A percentile compares a stretch with the other conserved stretches of the same genome.
phyloP scores from a whole-genome alignment of 306 rosid genomes.

The Gastrolobium bilobum region DNA sequence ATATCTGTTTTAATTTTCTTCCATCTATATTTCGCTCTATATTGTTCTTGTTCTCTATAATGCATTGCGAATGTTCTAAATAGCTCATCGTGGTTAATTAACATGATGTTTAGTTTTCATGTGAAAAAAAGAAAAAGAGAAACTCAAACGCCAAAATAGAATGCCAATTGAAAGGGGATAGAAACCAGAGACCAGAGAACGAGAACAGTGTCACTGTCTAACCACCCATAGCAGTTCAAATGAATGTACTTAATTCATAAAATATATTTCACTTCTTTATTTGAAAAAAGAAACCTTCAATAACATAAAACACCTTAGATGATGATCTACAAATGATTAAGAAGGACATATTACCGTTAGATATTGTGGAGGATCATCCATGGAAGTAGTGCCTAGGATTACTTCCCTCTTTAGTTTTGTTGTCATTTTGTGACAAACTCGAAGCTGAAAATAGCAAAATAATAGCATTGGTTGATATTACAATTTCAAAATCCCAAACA shows the following conservation, averaged over 20 bases:
- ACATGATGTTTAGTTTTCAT: background rate
- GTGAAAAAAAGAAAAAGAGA: background rate
- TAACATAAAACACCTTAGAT: background rate
- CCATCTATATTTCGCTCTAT: background rate
- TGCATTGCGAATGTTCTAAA: background rate
- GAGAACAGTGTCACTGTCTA: background rate
- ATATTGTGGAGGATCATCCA: conserved; percentile 80
- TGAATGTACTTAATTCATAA: conserved; percentile 5
- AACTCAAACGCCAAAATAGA: background rate
- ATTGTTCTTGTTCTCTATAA: background rate
- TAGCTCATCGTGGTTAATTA: conserved; percentile 8
- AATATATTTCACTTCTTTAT: background rate
- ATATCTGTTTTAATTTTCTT: conserved; percentile 13
- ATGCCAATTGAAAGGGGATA: background rate
- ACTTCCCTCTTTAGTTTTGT: conserved; percentile 86
- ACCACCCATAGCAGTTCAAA: conserved; percentile 18
- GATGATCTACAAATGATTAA: conserved; percentile 12
- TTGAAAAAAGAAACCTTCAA: conserved; percentile 15
- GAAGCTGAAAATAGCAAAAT: conserved; percentile 68
- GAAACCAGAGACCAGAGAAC: background rate
- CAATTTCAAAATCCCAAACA: conserved; percentile 20
- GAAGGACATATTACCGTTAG: conserved; percentile 67
- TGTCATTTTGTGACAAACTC: conserved; percentile 93
- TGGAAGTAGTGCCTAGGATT: conserved; percentile 79
- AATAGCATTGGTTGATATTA: conserved; percentile 38